phyloP scores from a whole-genome alignment of 495 filamentous ascomycete genomes.

The Margaritispora aquatica region DNA sequence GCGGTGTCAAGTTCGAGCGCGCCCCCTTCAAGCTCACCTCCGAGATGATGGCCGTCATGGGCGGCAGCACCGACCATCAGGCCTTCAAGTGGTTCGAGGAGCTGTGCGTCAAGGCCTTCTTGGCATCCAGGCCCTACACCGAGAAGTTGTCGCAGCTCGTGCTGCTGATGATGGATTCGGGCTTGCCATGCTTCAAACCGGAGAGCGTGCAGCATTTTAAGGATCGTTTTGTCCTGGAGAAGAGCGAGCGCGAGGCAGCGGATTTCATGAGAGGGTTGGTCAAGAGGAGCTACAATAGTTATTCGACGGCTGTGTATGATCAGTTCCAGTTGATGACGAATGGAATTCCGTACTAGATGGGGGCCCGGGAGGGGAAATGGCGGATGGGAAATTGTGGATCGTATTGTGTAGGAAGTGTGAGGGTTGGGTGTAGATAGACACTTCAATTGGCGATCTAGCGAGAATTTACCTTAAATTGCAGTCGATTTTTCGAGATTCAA shows the following conservation, averaged over 20 bases:
- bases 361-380: no score
- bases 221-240: conserved; percentile 89
- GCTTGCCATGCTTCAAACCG: conserved; percentile 96
- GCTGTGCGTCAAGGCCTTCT: conserved; percentile 89
- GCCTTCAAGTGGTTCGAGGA: conserved; percentile 95
- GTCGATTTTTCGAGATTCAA: no score
- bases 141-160: conserved; percentile 87
- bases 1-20: conserved; percentile 92
- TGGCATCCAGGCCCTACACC: conserved; percentile 80
- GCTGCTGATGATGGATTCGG: conserved; percentile 90
- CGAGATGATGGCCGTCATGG: conserved; percentile 99
- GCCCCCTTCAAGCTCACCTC: conserved; percentile 96
- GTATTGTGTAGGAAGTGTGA: no score
- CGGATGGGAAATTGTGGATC: no score
- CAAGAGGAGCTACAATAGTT: conserved; percentile 79
- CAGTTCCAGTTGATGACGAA: conserved; percentile 96
- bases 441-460: no score
- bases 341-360: conserved; percentile 74
- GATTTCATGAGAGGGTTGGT: conserved; percentile 87
- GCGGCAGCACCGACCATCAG: conserved; percentile 75
- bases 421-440: no score
- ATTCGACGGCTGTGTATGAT: conserved; percentile 90
- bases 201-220: conserved; percentile 89
- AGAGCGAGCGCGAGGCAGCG: conserved; percentile 88
- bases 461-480: no score